Evolutionary conservation across 257 asterid genomes (phyloP), one percentile per base, ranked within the genome.

Genomic region (Nicotiana paniculata): DNA sequence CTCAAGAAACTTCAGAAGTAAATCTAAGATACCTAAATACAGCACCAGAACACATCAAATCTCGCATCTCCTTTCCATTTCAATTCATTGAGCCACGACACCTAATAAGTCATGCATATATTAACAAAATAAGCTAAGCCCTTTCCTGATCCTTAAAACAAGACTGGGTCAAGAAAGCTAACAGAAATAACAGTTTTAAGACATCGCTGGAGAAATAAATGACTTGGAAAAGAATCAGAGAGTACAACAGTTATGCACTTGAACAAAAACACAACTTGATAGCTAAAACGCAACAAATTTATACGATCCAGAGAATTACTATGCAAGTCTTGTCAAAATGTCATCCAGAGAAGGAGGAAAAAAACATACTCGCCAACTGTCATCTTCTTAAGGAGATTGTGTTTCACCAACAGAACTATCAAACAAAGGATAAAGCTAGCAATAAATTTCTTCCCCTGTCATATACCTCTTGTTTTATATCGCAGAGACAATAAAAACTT

Each of bases 71-170:
- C 37, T 51, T 51, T 75, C 85, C 88, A 82, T 92, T 82, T 89
- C 90, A 96, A 88, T 96, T 96, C 93, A 96, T 81, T 32, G 99
- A 96, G 62, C 99, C 99, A 86, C 98, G 98, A n/a, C 99, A 96
- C 92, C 99, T 96, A 82, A 81, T 82, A 82, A 85, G n/a, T 21
- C 51, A 53, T 51, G 79, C 74, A 85, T 72, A 24, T 66, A 35
- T 70, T 61, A 62, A 66, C 83, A 69, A 82, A 67, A 81, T 83
- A 82, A 80, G 82, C 33, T 3, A 12, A 32, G 37, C 21, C n/a
- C 6, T 11, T 57, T 57, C 15, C 79, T 15, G 43, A 26, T 75
- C 16, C 63, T 75, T 48, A 48, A 21, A 21, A 30, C 48, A 21
- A 48, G 15, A 32, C 62, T 65, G 51, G 6, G 37, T 30, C n/a